phyloP scores from a whole-genome alignment of 257 asterid genomes.

The Plantago ovata region DNA sequence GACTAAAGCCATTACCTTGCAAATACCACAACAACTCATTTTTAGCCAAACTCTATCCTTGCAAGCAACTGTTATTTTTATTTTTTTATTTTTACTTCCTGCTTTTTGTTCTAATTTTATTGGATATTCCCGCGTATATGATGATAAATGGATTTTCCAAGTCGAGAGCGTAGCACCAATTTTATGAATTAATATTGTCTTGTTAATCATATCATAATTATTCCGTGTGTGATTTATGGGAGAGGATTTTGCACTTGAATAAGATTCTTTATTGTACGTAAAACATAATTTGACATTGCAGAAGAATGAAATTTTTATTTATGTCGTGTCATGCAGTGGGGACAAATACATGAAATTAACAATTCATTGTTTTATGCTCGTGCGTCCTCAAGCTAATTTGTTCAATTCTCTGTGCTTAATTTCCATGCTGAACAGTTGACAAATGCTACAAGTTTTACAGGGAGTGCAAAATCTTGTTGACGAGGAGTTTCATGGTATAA shows the following conservation, averaged over 20 bases:
- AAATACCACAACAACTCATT: too few relatives aligned
- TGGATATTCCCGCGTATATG: not conserved
- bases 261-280: not conserved
- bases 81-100: too few relatives aligned
- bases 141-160: not conserved
- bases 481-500: constrained; percentile 89
- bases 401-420: constrained; percentile 18
- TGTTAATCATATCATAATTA: not conserved
- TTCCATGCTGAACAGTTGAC: constrained; percentile 16
- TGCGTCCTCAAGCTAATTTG: too few relatives aligned
- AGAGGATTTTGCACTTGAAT: not conserved
- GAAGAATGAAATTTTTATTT: too few relatives aligned
- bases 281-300: not conserved
- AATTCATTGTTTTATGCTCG: not conserved
- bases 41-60: too few relatives aligned
- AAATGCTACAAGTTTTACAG: constrained; percentile 34
- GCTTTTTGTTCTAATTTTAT: not conserved
- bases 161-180: not conserved
- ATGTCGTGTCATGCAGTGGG: too few relatives aligned
- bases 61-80: too few relatives aligned
- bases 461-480: constrained; percentile 87
- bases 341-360: not conserved
- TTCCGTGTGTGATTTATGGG: too few relatives aligned
- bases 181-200: not conserved
- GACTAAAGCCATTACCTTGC: too few relatives aligned